phyloP scores from a whole-genome alignment of 2,329 filamentous ascomycete species.

The Ceratocystis lukuohia region DNA sequence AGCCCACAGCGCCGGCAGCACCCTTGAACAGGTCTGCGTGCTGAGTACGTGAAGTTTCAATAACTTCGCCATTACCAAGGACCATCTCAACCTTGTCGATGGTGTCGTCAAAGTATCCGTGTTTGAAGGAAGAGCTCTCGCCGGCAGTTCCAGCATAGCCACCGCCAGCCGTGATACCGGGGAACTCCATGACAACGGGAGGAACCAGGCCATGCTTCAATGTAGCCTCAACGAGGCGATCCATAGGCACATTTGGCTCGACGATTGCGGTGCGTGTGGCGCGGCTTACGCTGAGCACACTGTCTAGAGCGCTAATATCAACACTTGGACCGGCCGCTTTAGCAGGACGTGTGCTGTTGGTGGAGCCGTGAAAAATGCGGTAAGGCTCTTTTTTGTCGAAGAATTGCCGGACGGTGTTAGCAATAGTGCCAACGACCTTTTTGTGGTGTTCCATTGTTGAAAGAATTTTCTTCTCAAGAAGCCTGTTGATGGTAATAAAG shows the following conservation, averaged over 20 bases:
- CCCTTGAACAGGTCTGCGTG: conserved; percentile 48
- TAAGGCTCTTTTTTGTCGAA: conserved; percentile 43
- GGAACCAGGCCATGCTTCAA: conserved; percentile 53
- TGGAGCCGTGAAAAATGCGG: conserved; percentile 64
- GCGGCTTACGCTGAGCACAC: conserved; percentile 51
- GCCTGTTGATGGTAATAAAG: not conserved
- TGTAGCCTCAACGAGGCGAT: conserved; percentile 52
- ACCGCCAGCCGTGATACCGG: conserved; percentile 60
- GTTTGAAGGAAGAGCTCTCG: conserved; percentile 55
- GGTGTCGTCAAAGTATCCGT: conserved; percentile 58
- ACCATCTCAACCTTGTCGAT: conserved; percentile 55
- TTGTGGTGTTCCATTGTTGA: conserved; percentile 36
- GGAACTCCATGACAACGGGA: conserved; percentile 64
- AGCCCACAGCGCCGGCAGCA: conserved; percentile 54
- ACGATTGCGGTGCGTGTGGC: conserved; percentile 47
- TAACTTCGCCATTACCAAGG: conserved; percentile 50
- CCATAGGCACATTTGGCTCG: conserved; percentile 66
- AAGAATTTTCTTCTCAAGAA: conserved; percentile 21
- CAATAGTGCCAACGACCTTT: conserved; percentile 35
- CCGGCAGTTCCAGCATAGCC: conserved; percentile 59
- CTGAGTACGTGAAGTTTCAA: conserved; percentile 35
- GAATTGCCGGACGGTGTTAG: conserved; percentile 35
- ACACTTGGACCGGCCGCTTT: conserved; percentile 34
- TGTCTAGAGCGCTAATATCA: conserved; percentile 50
- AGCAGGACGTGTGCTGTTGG: conserved; percentile 54